A percentile compares a stretch with the other conserved stretches of the same genome.
Conservation (phyloP, 2,329 filamentous ascomycete species). For the Sporothrix phasma region DNA sequence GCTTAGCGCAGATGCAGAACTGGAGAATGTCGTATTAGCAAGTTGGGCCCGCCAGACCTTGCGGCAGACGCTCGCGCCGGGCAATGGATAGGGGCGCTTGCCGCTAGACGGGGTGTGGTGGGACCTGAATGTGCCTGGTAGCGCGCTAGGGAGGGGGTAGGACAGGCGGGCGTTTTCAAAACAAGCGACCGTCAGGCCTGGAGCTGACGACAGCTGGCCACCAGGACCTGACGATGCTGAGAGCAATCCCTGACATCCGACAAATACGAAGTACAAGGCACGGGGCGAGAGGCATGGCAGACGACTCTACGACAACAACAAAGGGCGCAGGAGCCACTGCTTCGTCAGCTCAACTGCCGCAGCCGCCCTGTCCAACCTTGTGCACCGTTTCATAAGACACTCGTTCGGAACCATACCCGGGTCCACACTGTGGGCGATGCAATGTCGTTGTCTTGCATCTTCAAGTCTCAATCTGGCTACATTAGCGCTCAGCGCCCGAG, state of each 20-base stretch:
- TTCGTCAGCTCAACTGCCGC: neutral
- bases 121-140: neutral
- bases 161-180: conserved; percentile 8
- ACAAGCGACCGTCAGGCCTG: conserved; percentile 4
- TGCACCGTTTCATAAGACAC: neutral
- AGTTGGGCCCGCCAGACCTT: neutral
- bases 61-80: neutral
- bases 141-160: neutral
- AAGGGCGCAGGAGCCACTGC: neutral
- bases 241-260: too few relatives aligned
- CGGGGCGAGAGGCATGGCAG: neutral
- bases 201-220: neutral
- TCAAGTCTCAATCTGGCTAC: neutral
- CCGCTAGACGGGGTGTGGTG: neutral
- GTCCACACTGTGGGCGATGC: too few relatives aligned
- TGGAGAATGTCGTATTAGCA: conserved; percentile 4
- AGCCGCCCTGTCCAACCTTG: conserved; percentile 5
- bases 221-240: too few relatives aligned
- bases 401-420: neutral
- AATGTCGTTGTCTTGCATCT: neutral
- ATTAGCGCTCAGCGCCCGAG: neutral
- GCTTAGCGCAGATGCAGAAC: neutral
- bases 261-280: neutral
- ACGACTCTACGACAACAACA: neutral
- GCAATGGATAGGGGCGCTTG: conserved; percentile 2